phyloP scores from a whole-genome alignment of 352 stramenopile genomes.

The Globisporangium carolinianum region DNA sequence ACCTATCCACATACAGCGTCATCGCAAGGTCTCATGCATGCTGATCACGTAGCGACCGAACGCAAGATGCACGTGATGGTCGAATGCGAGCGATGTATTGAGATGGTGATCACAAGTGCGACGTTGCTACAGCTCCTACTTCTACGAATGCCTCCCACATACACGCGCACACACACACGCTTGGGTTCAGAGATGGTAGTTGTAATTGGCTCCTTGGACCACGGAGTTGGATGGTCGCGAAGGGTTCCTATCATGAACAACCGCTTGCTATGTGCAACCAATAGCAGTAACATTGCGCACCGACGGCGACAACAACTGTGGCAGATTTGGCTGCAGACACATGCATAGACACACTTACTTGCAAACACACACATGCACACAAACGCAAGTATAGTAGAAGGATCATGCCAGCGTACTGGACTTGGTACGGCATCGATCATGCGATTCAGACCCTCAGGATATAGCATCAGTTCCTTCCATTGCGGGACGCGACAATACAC shows the following conservation, averaged over 20 bases:
- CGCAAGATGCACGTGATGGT: too few relatives aligned
- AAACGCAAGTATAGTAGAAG: conserved; percentile 21
- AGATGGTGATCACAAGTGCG: background rate
- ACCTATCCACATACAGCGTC: too few relatives aligned
- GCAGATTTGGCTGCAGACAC: conserved; percentile 79
- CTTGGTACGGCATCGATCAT: conserved; percentile 79
- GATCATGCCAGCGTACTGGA: conserved; percentile 83
- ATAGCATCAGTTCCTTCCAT: conserved; percentile 63
- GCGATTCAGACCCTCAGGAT: conserved; percentile 82
- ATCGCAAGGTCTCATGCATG: too few relatives aligned
- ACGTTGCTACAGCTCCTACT: background rate
- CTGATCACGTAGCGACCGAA: too few relatives aligned
- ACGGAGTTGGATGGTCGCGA: conserved; percentile 51
- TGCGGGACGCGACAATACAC: background rate
- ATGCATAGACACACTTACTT: background rate
- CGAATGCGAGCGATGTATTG: background rate
- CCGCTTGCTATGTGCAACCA: conserved; percentile 80
- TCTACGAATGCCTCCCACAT: background rate
- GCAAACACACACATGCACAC: conserved; percentile 2
- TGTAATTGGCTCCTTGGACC: conserved; percentile 86
- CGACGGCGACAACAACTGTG: conserved; percentile 70
- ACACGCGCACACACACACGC: background rate
- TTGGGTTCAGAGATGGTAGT: conserved; percentile 32
- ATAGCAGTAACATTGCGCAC: conserved; percentile 83
- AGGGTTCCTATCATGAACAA: conserved; percentile 89